Percentiles rank a stretch among this genome's conserved stretches.
Conservation (phyloP, 164 flowering plant species). For the Amborella trichopoda region DNA sequence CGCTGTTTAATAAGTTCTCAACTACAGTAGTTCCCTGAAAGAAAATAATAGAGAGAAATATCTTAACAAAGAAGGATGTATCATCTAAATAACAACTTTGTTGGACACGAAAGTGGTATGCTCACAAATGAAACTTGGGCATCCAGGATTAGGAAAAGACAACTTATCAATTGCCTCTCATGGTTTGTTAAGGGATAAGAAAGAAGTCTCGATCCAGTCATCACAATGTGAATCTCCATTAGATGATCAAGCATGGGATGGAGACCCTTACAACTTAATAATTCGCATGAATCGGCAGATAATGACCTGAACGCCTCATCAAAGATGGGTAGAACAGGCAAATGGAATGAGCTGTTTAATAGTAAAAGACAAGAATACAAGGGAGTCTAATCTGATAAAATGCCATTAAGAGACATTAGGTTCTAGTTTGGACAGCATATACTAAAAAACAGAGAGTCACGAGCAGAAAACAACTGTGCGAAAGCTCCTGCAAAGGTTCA, state of each 20-base stretch:
- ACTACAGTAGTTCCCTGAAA: slow-evolving; percentile 81
- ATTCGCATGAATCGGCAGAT: too few species aligned
- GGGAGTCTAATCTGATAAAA: too few species aligned
- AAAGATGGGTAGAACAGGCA: too few species aligned
- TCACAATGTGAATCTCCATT: neutral
- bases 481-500: too few species aligned
- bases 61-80: neutral
- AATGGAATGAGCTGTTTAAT: too few species aligned
- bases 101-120: neutral
- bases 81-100: neutral
- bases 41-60: neutral
- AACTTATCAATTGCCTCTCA: neutral
- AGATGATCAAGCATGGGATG: neutral
- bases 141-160: neutral
- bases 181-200: neutral
- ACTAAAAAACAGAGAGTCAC: too few species aligned
- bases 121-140: neutral
- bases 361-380: too few species aligned
- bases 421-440: too few species aligned
- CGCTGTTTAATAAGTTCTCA: slow-evolving; percentile 85
- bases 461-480: too few species aligned
- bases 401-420: too few species aligned
- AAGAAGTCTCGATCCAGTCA: neutral
- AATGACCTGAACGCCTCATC: too few species aligned
- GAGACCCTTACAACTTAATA: too few species aligned